These are phyloP conservation scores for Lignosus rhinocerotis DNA, from an alignment of 1,284 basidiomycete species.

Conservation along the genomic window DNA sequence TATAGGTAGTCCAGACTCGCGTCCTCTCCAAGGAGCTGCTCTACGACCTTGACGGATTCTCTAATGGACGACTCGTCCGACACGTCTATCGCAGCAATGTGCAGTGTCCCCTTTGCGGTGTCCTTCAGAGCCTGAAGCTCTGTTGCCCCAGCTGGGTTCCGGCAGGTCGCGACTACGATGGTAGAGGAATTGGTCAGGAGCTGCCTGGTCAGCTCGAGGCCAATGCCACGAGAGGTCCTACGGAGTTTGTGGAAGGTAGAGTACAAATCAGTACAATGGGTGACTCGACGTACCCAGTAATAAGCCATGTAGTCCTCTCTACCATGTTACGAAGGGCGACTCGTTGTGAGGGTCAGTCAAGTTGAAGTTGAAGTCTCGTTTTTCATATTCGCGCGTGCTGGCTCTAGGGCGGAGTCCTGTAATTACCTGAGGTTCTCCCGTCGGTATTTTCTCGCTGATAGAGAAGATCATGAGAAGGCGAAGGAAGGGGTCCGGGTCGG, in stretches of 20 bases:
- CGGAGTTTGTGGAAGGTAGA: background rate
- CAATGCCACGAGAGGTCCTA: conserved; percentile 44
- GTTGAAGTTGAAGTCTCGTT: too few species aligned
- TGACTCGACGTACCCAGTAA: conserved; percentile 13
- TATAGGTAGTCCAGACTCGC: conserved; percentile 39
- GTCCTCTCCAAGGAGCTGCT: conserved; percentile 29
- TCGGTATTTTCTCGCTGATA: too few species aligned
- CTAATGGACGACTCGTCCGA: conserved; percentile 32
- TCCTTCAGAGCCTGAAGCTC: conserved; percentile 30
- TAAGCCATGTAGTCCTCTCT: conserved; percentile 13
- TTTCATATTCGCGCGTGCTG: too few species aligned
- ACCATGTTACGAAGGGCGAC: background rate
- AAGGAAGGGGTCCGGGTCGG: too few species aligned
- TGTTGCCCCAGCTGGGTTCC: conserved; percentile 34
- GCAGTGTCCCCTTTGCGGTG: conserved; percentile 30
- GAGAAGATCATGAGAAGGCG: too few species aligned
- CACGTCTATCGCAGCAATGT: conserved; percentile 39
- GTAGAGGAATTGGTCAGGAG: conserved; percentile 35
- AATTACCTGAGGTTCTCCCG: too few species aligned
- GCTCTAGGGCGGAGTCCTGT: too few species aligned
- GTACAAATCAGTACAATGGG: background rate
- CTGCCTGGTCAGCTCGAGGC: conserved; percentile 40
- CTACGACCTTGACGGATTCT: conserved; percentile 26
- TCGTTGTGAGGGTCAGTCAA: too few species aligned
- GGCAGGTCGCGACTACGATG: conserved; percentile 41